Conservation (phyloP, 176 grass and related monocot species). For the Avena eriantha region DNA sequence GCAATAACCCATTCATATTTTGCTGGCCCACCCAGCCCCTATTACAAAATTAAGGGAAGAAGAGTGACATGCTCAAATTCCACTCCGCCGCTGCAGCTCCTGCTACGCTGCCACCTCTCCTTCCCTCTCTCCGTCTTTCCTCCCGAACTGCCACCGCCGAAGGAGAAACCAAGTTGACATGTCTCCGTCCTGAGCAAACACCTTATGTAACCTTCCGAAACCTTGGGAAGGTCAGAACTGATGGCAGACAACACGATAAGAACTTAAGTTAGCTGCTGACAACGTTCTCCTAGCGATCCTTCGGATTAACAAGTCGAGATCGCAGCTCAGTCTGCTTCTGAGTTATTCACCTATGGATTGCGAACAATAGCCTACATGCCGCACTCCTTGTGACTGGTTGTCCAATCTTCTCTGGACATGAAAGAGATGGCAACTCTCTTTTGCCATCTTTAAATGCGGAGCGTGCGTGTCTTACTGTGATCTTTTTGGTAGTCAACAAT, state of each 20-base stretch:
- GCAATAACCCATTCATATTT: not conserved
- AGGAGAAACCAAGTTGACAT: not conserved
- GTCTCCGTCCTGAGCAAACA: not conserved
- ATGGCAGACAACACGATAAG: not conserved
- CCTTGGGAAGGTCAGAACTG: not conserved
- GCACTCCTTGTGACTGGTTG: not conserved
- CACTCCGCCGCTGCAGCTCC: not conserved
- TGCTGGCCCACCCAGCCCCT: not conserved
- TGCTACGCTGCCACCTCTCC: not conserved
- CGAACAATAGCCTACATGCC: not conserved
- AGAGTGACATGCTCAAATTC: not conserved
- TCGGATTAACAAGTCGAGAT: not conserved
- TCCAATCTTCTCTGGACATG: not conserved
- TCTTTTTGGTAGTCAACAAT: not conserved
- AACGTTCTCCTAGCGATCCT: not conserved
- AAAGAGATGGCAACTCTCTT: not conserved
- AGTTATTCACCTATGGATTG: not conserved
- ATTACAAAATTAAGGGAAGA: not conserved
- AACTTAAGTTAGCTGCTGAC: not conserved
- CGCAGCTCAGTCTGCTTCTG: not conserved
- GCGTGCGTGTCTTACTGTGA: not conserved
- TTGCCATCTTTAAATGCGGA: not conserved
- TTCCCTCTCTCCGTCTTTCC: not conserved
- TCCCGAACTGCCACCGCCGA: not conserved
- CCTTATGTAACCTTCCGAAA: conserved; percentile 1